Percentiles rank a stretch among this genome's conserved stretches.
These are phyloP conservation scores for Lindgomyces ingoldianus DNA, from an alignment of 495 filamentous ascomycete genomes.

Conservation along the genomic window DNA sequence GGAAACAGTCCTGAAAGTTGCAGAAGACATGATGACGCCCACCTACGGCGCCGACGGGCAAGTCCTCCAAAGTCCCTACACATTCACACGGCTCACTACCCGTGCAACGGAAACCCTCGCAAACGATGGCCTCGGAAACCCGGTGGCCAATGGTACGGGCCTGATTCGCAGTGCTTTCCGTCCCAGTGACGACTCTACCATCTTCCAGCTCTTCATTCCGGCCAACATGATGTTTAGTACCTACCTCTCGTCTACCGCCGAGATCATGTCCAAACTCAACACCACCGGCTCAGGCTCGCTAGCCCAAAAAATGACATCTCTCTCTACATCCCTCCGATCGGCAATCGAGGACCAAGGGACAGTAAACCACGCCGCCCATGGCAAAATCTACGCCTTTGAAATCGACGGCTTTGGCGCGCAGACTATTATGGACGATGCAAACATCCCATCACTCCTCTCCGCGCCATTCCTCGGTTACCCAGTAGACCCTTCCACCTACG, in stretches of 20 bases:
- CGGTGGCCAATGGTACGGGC: conserved; percentile 57
- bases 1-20: conserved; percentile 55
- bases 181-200: conserved; percentile 63
- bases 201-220: conserved; percentile 62
- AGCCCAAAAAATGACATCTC: conserved; percentile 52
- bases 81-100: conserved; percentile 59
- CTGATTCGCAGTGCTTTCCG: conserved; percentile 65
- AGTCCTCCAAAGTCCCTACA: conserved; percentile 56
- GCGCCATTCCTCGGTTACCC: conserved; percentile 57
- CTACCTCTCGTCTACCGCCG: conserved; percentile 55
- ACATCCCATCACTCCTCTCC: conserved; percentile 59
- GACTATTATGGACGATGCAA: conserved; percentile 64
- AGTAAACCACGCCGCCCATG: conserved; percentile 49
- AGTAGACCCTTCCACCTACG: conserved; percentile 51
- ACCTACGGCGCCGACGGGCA: conserved; percentile 60
- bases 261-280: conserved; percentile 57
- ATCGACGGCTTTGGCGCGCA: conserved; percentile 59
- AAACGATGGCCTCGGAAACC: conserved; percentile 63
- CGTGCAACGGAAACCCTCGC: conserved; percentile 61
- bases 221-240: conserved; percentile 69
- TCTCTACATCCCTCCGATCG: conserved; percentile 51
- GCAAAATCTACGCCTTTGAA: conserved; percentile 60
- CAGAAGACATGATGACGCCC: conserved; percentile 59
- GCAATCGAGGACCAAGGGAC: conserved; percentile 58
- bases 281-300: conserved; percentile 47